Evolutionary conservation across 2,329 filamentous ascomycete species (phyloP), one percentile per base, ranked within the genome.

Genomic region (Trichothecium roseum): DNA sequence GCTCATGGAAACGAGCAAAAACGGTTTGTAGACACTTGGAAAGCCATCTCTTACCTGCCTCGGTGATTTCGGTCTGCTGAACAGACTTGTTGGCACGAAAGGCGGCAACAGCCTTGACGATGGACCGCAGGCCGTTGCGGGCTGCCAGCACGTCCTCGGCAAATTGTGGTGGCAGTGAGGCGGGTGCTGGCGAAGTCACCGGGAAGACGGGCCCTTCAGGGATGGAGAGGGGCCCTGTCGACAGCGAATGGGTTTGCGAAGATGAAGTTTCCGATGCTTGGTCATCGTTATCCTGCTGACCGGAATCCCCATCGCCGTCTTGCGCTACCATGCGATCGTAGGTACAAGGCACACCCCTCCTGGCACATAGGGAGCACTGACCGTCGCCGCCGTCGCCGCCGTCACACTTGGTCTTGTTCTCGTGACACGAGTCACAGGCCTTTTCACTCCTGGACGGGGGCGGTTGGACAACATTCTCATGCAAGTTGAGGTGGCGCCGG

Each of bases 391-490:
- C n/a, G 2, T 45, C 37, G 10, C 59, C 56, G 2, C 63, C 63
- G 38, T 62, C 56, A 34, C 63, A 66, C 39, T 62, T 64, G 2
- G 57, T 63, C 46, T 66, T 67, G 39, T 58, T 63, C n/a, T 55
- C 47, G 32, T 62, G 63, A 18, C 63, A 67, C 6, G 57, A 51
- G 41, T 63, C 53, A 33, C 64, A 67, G 8, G 64, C 63, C 7
- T 54, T 51, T 18, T 56, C 57, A 17, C 53, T 54, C 31, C 62
- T 52, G 5, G 50, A 46, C 18, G 55, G 52, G 5, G 53, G 51
- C 3, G 44, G 41, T 6, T 32, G 28, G 2, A 49, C 40, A 2
- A 50, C 46, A 28, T 44, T 47, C 32, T 55, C 56, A 43, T 62
- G 58, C 5, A 57, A 49, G 8, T 48, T 43, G 12, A 57, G 40